Conservation (phyloP, 208 protist genomes). For the Leishmania mexicana region DNA sequence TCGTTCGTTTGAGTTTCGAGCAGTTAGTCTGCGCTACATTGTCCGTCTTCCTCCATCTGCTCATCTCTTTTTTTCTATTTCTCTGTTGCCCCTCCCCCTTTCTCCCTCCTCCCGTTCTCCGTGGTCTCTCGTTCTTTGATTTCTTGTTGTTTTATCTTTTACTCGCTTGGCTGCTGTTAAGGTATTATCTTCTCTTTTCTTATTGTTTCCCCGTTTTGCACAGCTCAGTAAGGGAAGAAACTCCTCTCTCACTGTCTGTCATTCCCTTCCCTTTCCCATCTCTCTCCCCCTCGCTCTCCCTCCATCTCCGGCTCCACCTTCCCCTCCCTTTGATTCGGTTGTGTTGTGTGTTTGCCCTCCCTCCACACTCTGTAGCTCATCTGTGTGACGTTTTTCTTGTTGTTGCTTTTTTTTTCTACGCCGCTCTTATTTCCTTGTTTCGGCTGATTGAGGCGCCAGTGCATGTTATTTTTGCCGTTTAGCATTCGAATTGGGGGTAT, state of each 20-base stretch:
- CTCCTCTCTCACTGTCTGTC: not conserved
- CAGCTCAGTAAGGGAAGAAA: slow-evolving; percentile 9
- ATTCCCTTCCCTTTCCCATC: not conserved
- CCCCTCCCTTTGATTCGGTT: not conserved
- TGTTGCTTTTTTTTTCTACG: not conserved
- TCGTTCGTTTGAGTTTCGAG: not conserved
- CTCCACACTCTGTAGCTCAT: not conserved
- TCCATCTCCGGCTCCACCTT: not conserved
- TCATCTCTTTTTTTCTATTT: slow-evolving; percentile 1
- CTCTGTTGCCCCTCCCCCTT: slow-evolving; percentile 5
- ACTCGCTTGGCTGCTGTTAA: slow-evolving; percentile 6
- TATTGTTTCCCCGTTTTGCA: slow-evolving; percentile 6
- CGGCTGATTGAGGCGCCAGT: not conserved
- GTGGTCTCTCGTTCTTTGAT: slow-evolving; percentile 11
- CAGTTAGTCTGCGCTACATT: slow-evolving; percentile 5
- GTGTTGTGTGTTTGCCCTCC: not conserved
- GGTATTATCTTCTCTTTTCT: not conserved
- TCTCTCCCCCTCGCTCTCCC: not conserved
- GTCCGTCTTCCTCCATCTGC: not conserved
- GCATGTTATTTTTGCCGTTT: not conserved
- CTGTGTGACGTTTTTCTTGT: not conserved
- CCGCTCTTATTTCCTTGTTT: not conserved
- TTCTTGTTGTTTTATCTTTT: slow-evolving; percentile 7
- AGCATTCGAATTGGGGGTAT: not conserved
- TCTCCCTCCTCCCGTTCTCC: not conserved